Percentiles rank a stretch among this genome's conserved stretches.
Evolutionary conservation across 805 yeast species (phyloP).

Genomic region (Teunomyces stri): DNA sequence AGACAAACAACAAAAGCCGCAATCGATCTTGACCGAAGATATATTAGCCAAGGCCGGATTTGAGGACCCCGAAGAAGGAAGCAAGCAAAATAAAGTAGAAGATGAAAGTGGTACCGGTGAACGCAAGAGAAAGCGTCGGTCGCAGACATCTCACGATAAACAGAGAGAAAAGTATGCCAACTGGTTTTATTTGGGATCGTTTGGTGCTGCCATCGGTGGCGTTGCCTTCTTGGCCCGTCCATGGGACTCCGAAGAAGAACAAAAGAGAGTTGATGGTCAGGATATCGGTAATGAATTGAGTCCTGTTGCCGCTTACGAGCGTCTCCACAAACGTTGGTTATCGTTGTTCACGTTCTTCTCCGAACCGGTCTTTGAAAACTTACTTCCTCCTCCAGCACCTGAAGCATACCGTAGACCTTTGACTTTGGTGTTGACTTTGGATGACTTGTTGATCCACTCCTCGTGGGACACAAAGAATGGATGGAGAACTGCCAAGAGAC

Average conservation of each 20-base stretch:
- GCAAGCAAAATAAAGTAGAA: constrained; percentile 11
- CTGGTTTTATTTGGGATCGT: constrained; percentile 60
- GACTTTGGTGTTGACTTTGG: constrained; percentile 85
- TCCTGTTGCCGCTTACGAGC: constrained; percentile 59
- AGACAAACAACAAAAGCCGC: background rate
- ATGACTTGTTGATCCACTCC: constrained; percentile 86
- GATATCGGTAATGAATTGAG: constrained; percentile 66
- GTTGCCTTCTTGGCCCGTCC: constrained; percentile 72
- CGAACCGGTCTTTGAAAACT: constrained; percentile 91
- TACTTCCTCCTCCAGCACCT: constrained; percentile 89
- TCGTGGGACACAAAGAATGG: constrained; percentile 91
- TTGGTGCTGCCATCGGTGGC: constrained; percentile 54
- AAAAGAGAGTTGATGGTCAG: constrained; percentile 47
- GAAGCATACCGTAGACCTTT: constrained; percentile 90
- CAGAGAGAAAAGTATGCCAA: constrained; percentile 83
- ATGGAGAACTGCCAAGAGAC: constrained; percentile 99
- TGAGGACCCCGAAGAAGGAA: constrained; percentile 36
- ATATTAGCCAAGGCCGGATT: constrained; percentile 81
- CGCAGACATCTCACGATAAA: constrained; percentile 65
- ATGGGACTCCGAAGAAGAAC: constrained; percentile 78
- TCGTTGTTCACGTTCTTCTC: constrained; percentile 79
- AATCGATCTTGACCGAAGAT: constrained; percentile 68
- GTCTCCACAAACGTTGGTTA: constrained; percentile 69
- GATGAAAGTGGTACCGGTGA: constrained; percentile 10
- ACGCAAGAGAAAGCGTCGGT: constrained; percentile 33